Percentiles rank a stretch among this genome's conserved stretches.
These are phyloP conservation scores for Buddleja alternifolia DNA, from an alignment of 257 asterid genomes.

Conservation along the genomic window DNA sequence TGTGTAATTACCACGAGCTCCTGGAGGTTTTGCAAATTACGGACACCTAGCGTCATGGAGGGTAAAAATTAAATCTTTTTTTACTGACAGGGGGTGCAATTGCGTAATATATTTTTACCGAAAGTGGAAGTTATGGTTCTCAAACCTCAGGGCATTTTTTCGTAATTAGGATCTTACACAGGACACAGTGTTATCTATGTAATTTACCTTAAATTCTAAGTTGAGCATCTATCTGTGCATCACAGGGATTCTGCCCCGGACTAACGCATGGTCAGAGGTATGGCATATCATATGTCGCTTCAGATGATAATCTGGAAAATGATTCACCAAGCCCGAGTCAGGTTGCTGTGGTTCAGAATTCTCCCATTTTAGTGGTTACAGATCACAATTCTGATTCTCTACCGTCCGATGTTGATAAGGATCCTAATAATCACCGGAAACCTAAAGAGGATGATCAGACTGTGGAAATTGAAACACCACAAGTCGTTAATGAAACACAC, in stretches of 20 bases:
- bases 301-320: constrained; percentile 42
- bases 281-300: constrained; percentile 61
- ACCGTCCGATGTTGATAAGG: constrained; percentile 36
- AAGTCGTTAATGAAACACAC: constrained; percentile 30
- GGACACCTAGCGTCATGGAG: too few species aligned
- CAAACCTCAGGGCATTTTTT: too few species aligned
- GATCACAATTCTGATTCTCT: constrained; percentile 34
- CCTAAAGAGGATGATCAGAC: constrained; percentile 23
- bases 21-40: too few species aligned
- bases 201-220: neutral
- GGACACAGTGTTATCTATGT: too few species aligned
- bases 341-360: constrained; percentile 38
- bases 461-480: constrained; percentile 29
- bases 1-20: too few species aligned
- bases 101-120: too few species aligned
- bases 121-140: too few species aligned
- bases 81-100: too few species aligned
- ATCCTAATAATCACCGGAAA: constrained; percentile 34
- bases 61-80: too few species aligned
- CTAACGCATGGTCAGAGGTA: constrained; percentile 82
- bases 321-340: constrained; percentile 46
- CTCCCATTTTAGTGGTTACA: constrained; percentile 44
- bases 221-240: constrained; percentile 27
- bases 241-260: constrained; percentile 91
- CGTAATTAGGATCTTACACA: too few species aligned